Evolutionary conservation across 768 basidiomycete species (phyloP).

Genomic region (Boletus eberwhitei): DNA sequence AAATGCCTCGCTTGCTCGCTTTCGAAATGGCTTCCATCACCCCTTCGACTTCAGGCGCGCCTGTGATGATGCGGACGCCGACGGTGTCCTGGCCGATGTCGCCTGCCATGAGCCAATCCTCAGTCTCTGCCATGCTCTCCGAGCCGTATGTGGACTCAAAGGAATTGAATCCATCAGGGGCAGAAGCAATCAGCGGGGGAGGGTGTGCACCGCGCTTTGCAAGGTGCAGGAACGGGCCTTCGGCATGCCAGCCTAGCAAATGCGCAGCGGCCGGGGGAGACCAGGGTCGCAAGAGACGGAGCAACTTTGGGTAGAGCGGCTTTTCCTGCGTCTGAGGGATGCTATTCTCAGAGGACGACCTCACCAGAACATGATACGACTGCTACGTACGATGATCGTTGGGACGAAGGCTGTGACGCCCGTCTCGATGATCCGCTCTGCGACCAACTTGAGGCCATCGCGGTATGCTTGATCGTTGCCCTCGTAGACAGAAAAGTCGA

Average conservation of each 20-base stretch:
- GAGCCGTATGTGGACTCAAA: conserved; percentile 75
- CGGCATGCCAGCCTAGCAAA: conserved; percentile 85
- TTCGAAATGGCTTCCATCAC: conserved; percentile 68
- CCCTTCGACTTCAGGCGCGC: conserved; percentile 83
- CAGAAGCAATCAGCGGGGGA: conserved; percentile 57
- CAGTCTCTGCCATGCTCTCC: conserved; percentile 56
- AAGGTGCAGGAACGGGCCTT: conserved; percentile 83
- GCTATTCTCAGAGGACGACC: not conserved
- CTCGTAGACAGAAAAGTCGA: conserved; percentile 83
- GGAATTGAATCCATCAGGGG: conserved; percentile 58
- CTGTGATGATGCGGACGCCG: conserved; percentile 78
- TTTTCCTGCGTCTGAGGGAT: conserved; percentile 68
- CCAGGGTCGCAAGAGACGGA: conserved; percentile 66
- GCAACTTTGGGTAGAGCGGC: conserved; percentile 66
- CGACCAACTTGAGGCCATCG: conserved; percentile 63
- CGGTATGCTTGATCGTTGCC: conserved; percentile 66
- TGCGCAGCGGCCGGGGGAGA: conserved; percentile 63
- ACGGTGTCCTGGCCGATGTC: conserved; percentile 29
- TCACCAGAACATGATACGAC: not conserved
- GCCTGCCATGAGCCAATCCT: conserved; percentile 63
- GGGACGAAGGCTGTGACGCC: conserved; percentile 79
- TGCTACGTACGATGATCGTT: conserved; percentile 61
- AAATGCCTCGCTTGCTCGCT: conserved; percentile 60
- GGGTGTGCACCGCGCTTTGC: conserved; percentile 85
- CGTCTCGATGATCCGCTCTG: conserved; percentile 77